Percentiles rank a stretch among this genome's conserved stretches.
phyloP scores from a whole-genome alignment of 108 stramenopile genomes.

The Skeletonema menzelii region DNA sequence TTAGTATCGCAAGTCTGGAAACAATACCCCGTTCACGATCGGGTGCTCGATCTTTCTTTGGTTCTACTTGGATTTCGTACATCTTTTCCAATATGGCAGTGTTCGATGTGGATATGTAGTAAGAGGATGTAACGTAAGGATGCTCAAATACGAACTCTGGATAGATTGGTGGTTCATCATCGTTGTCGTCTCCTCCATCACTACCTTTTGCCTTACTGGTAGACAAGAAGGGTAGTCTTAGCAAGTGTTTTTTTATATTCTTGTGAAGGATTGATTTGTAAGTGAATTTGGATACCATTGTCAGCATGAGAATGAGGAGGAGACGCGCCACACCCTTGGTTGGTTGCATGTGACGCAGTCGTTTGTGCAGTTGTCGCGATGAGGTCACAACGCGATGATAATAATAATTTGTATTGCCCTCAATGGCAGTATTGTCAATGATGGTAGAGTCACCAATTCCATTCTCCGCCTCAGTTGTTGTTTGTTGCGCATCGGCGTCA shows the following conservation, averaged over 20 bases:
- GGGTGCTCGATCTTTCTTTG: slow-evolving; percentile 23
- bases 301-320: background rate
- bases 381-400: no score
- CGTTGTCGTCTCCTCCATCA: background rate
- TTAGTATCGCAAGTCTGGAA: slow-evolving; percentile 50
- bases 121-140: slow-evolving; percentile 52
- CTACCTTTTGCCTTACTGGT: no score
- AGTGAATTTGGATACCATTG: background rate
- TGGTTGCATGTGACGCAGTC: background rate
- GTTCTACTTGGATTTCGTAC: slow-evolving; percentile 27
- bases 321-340: background rate
- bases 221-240: no score
- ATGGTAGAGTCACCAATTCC: background rate
- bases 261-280: background rate
- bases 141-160: slow-evolving; percentile 49
- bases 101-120: slow-evolving; percentile 42
- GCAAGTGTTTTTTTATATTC: no score
- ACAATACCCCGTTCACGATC: slow-evolving; percentile 36
- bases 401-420: no score
- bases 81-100: slow-evolving; percentile 25
- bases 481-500: background rate
- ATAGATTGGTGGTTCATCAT: slow-evolving; percentile 10
- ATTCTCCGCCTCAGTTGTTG: background rate
- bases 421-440: background rate
- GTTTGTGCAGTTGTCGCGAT: background rate